Evolutionary conservation across 495 filamentous ascomycete species (phyloP).

Genomic region (Paragyromitra xinjiangensis): DNA sequence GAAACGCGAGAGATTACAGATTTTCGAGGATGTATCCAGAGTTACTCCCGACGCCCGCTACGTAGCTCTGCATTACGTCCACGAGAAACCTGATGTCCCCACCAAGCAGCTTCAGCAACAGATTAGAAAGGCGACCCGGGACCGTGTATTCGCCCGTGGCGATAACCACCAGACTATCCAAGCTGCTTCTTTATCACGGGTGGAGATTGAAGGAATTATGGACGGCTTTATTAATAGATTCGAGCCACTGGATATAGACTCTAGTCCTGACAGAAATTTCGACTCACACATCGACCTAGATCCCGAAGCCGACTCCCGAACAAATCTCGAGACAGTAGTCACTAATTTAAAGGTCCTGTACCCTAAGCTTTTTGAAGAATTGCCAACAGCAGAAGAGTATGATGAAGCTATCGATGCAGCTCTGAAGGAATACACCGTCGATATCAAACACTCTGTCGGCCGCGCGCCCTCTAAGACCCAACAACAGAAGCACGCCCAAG

Average conservation of each 20-base stretch:
- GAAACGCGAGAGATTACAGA: slow-evolving; percentile 82
- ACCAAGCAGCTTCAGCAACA: slow-evolving; percentile 62
- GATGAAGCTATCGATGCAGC: slow-evolving; percentile 81
- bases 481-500: slow-evolving; percentile 58
- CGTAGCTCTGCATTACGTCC: slow-evolving; percentile 92
- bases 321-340: slow-evolving; percentile 85
- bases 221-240: slow-evolving; percentile 90
- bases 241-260: slow-evolving; percentile 72
- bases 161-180: slow-evolving; percentile 99
- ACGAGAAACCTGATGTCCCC: slow-evolving; percentile 68
- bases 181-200: slow-evolving; percentile 70
- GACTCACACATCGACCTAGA: slow-evolving; percentile 87
- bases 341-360: slow-evolving; percentile 73
- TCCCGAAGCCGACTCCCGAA: slow-evolving; percentile 74
- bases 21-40: slow-evolving; percentile 78
- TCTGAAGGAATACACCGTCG: slow-evolving; percentile 61
- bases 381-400: slow-evolving; percentile 77
- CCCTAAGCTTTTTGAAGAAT: slow-evolving; percentile 74
- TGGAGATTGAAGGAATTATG: slow-evolving; percentile 89
- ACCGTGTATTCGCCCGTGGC: slow-evolving; percentile 82
- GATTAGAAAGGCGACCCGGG: slow-evolving; percentile 77
- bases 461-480: slow-evolving; percentile 26
- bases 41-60: slow-evolving; percentile 70
- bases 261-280: slow-evolving; percentile 76
- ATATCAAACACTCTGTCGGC: slow-evolving; percentile 48